Conservation (phyloP, 306 rosid genomes). For the Glycine soja region DNA sequence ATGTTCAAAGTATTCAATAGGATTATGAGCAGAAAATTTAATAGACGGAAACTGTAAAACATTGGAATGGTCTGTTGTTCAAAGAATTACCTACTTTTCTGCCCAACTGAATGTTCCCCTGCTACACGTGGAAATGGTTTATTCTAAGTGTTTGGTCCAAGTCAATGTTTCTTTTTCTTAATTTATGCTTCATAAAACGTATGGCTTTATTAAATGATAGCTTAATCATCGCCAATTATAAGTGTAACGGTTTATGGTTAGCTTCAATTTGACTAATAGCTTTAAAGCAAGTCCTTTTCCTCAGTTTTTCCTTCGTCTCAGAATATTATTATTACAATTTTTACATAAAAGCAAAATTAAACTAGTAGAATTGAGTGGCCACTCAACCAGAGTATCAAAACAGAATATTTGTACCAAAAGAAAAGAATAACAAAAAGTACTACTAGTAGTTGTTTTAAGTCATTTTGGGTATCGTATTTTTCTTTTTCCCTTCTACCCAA, state of each 20-base stretch:
- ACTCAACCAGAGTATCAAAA: constrained; percentile 20
- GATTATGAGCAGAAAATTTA: not conserved
- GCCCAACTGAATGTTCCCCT: not conserved
- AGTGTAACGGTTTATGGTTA: not conserved
- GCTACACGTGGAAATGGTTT: not conserved
- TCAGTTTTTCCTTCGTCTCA: not conserved
- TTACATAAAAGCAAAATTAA: not conserved
- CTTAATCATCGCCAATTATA: constrained; percentile 30
- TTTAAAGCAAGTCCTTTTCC: constrained; percentile 15
- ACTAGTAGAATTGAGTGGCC: not conserved
- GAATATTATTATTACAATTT: not conserved
- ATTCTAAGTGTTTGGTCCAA: not conserved
- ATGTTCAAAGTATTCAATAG: constrained; percentile 2
- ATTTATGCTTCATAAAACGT: not conserved
- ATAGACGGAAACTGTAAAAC: not conserved
- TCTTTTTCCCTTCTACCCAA: not conserved
- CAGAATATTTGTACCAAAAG: constrained; percentile 47
- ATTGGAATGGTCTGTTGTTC: constrained; percentile 1
- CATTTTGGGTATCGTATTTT: constrained; percentile 24
- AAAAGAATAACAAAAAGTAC: constrained; percentile 47
- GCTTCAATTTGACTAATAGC: constrained; percentile 19
- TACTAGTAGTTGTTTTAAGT: not conserved
- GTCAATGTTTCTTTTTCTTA: not conserved
- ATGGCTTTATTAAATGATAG: constrained; percentile 16
- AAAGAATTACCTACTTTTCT: not conserved